These are phyloP conservation scores for Phytophthora colocasiae DNA, from an alignment of 352 stramenopile genomes.

Conservation along the genomic window DNA sequence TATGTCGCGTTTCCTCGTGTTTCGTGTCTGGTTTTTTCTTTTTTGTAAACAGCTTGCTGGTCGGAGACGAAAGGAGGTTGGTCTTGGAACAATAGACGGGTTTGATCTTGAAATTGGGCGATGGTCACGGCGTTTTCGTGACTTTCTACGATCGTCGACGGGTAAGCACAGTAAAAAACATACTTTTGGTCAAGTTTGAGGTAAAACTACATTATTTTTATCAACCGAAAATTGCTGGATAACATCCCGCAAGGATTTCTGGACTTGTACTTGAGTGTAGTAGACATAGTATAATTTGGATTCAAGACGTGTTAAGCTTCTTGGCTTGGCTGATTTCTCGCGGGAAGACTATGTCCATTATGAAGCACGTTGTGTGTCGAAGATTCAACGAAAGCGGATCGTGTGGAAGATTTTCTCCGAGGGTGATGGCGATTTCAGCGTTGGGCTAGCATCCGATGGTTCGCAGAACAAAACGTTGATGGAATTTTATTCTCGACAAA, in stretches of 20 bases:
- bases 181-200: not conserved
- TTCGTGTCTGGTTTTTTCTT: slow-evolving; percentile 9
- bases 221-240: slow-evolving; percentile 4
- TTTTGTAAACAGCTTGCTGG: slow-evolving; percentile 2
- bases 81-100: slow-evolving; percentile 4
- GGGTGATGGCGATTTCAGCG: slow-evolving; percentile 31
- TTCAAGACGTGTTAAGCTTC: too few species aligned
- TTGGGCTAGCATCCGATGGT: not conserved
- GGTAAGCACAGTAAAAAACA: not conserved
- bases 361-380: not conserved
- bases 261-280: slow-evolving; percentile 6
- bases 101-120: slow-evolving; percentile 3
- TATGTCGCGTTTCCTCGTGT: slow-evolving; percentile 12
- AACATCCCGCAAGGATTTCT: slow-evolving; percentile 5
- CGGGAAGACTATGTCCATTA: slow-evolving; percentile 7
- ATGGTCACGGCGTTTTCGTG: slow-evolving; percentile 4
- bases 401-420: slow-evolving; percentile 51
- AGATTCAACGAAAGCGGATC: slow-evolving; percentile 41
- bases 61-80: not conserved
- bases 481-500: not conserved
- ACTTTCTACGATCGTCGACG: not conserved
- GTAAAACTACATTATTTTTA: not conserved
- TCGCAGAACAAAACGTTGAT: not conserved
- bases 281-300: too few species aligned
- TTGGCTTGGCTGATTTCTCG: too few species aligned